phyloP scores from a whole-genome alignment of 2,329 filamentous ascomycete species.

The Grosmannia serpens region DNA sequence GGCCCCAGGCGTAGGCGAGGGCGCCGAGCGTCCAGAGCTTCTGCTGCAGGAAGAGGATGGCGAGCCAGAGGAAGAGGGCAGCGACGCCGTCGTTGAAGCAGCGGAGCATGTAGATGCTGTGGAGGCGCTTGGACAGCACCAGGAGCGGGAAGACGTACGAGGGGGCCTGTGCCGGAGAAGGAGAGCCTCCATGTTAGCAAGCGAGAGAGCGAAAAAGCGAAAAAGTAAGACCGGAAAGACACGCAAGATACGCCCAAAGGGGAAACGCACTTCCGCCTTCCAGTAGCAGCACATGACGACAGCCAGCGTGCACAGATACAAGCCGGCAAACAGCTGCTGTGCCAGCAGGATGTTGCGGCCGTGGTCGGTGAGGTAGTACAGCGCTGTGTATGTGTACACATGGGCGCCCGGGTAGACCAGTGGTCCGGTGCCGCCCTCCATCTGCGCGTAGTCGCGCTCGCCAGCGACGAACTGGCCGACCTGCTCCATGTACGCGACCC shows the following conservation, averaged over 20 bases:
- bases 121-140: conserved; percentile 79
- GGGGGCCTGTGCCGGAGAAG: conserved; percentile 45
- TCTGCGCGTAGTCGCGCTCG: conserved; percentile 77
- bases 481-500: conserved; percentile 95
- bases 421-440: conserved; percentile 81
- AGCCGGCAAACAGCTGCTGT: conserved; percentile 69
- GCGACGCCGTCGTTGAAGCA: conserved; percentile 96
- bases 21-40: conserved; percentile 63
- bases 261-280: conserved; percentile 46
- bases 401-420: conserved; percentile 92
- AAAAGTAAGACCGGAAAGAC: not conserved
- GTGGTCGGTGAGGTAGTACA: conserved; percentile 67
- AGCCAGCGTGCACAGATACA: conserved; percentile 67
- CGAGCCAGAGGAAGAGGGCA: conserved; percentile 67
- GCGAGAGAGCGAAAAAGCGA: not conserved
- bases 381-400: conserved; percentile 75
- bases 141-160: conserved; percentile 81
- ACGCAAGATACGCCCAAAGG: too few species aligned
- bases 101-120: conserved; percentile 85
- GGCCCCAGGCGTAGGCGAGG: conserved; percentile 61
- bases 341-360: conserved; percentile 67
- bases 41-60: conserved; percentile 69
- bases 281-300: conserved; percentile 77
- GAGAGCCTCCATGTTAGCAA: not conserved
- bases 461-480: conserved; percentile 67